Evolutionary conservation across 2,329 filamentous ascomycete species (phyloP), one percentile per base, ranked within the genome.

Genomic region (Fusarium clavum): DNA sequence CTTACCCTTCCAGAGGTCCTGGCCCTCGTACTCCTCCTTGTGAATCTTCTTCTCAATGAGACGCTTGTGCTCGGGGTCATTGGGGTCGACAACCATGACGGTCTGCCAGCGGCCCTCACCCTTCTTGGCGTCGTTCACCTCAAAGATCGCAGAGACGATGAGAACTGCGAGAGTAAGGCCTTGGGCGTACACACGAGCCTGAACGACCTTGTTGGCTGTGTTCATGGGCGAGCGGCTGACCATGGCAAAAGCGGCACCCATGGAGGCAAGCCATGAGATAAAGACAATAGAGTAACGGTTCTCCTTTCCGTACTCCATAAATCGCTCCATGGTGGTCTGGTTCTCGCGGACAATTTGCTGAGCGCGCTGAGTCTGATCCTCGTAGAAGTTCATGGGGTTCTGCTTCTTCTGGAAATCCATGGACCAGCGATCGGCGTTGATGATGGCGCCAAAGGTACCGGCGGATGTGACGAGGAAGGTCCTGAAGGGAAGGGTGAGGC

Each of bases 151-250:
- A 32, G 90, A 92, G 60, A 93, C 89, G 77, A 97, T 87, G 60
- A 98, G 85, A 54, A 97, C 93, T 69, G 91, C 92, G 48, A 98
- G 84, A 8, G 94, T 97, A 74, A 97, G 83, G 8, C 92, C 94
- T 84, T 98, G 94, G 6, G 94, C 94, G 81, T 97, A 97, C 71
- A 98, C 92, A 87, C 94, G 91, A 25, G 94, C 94, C 86, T 98
- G 94, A 18, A 98, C 94, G 24, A 98, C 83, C 86, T 97, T 97
- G 85, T 98, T 94, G 65, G 87, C 83, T 4, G 89, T 90, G 52
- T 87, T 88, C 48, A 97, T 85, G 71, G 88, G 90, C 79, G 93
- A 93, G 69, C 93, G 88, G 77, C 91, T 89, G 69, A 98, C 94
- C 30, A 97, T 79, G 58, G 85, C 89, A 72, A 96, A 87, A 7